Base-by-base conservation (phyloP, 2,329 filamentous ascomycete species). In the Neonectria sp. region DNA sequence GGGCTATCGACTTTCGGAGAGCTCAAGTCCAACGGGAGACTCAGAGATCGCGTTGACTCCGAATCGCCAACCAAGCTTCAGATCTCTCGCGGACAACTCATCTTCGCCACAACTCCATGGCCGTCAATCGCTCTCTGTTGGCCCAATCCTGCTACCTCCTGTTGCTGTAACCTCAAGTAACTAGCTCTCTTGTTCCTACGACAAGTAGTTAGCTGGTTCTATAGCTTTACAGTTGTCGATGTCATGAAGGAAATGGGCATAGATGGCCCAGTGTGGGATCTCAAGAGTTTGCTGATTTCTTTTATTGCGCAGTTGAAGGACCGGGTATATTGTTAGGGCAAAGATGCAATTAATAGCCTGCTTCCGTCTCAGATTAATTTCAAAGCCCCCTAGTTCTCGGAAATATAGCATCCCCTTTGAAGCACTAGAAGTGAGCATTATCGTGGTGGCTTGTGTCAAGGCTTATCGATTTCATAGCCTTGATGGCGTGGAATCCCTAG, bases 21-120 rank as follows among this genome's bases (percentile, higher is more conserved):
- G 21, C 33, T 9, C 15, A 58, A 4, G 55, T 52, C 33, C 12
- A 51, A 58, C 21, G 24, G 37, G 35, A 64, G 29, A 59, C 55
- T 58, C 35, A 12, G 55, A 64, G 27, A 15, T 64, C 21, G 37
- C 12, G 55, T 35, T 64, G 25, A 25, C 21, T 60, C 48, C 17
- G 31, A 55, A 11, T 31, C 29, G 12, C 31, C 27, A 59, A 53
- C 29, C 31, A 29, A 64, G 25, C 46, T 25, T 53, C 21, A 55
- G 61, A 31, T 61, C 48, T 61, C 59, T 56, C 43, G 11, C 27
- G 8, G 31, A 63, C 27, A 51, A 49, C 60, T 31, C 31, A 55
- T 31, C 46, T 60, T 60, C 46, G 8, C 46, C 46, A 55, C 27
- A 15, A 33, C 43, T 56, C 9, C 4, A 37, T 37, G 15, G 13